A percentile compares a stretch with the other conserved stretches of the same genome.
phyloP scores from a whole-genome alignment of 176 grass and related monocot genomes.

The Musa acuminata region DNA sequence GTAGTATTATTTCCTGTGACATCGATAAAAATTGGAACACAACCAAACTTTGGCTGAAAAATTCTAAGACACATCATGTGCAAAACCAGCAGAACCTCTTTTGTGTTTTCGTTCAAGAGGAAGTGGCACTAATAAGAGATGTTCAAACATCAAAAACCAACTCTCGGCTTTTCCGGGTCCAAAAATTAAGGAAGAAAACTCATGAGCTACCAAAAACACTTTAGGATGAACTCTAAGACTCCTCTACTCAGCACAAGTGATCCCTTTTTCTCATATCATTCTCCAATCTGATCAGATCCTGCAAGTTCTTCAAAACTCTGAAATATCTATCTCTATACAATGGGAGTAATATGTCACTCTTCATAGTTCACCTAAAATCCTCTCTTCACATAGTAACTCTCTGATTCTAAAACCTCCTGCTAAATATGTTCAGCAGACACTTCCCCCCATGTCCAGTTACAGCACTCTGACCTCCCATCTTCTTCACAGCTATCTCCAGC shows the following conservation, averaged over 20 bases:
- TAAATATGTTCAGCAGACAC: not conserved
- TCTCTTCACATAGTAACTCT: too few species aligned
- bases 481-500: constrained; percentile 50
- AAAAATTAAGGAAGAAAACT: not conserved
- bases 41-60: not conserved
- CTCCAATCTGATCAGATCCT: not conserved
- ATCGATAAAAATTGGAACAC: not conserved
- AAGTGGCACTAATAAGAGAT: not conserved
- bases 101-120: not conserved
- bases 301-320: not conserved
- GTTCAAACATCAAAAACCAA: not conserved
- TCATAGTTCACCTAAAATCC: not conserved
- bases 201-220: not conserved
- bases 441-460: constrained; percentile 41
- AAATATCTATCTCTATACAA: constrained; percentile 11
- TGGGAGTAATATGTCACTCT: constrained; percentile 8
- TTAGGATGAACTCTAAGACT: constrained; percentile 7
- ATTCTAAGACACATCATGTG: not conserved
- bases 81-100: not conserved
- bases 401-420: not conserved
- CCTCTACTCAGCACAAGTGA: not conserved
- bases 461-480: constrained; percentile 59
- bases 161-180: not conserved
- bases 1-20: not conserved
- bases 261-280: not conserved